These are phyloP conservation scores for Termitomyces sp. DNA, from an alignment of 1,284 basidiomycete genomes.

Conservation along the genomic window DNA sequence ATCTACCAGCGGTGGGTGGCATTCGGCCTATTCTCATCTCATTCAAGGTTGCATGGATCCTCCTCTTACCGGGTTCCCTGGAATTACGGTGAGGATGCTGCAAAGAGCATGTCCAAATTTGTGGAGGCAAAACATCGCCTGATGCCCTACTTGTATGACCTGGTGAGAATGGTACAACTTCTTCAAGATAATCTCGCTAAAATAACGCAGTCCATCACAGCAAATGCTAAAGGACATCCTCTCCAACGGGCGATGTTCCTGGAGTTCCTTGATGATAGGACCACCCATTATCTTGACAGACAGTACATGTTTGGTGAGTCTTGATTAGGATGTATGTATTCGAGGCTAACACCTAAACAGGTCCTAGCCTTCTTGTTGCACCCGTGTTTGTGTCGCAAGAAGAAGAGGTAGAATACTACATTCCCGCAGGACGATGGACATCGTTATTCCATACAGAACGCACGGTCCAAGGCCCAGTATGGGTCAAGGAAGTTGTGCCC, in stretches of 20 bases:
- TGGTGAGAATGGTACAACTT: conserved; percentile 35
- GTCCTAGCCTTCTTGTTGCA: conserved; percentile 66
- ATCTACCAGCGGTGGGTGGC: conserved; percentile 77
- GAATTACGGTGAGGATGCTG: conserved; percentile 70
- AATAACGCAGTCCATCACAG: conserved; percentile 49
- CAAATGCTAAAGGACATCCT: conserved; percentile 54
- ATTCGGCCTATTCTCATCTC: conserved; percentile 65
- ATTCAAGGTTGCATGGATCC: conserved; percentile 69
- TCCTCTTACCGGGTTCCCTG: conserved; percentile 72
- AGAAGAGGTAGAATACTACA: conserved; percentile 61
- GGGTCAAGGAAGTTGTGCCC: conserved; percentile 54
- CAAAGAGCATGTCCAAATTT: conserved; percentile 59
- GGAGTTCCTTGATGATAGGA: conserved; percentile 65
- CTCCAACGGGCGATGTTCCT: conserved; percentile 71
- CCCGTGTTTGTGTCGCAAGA: conserved; percentile 60
- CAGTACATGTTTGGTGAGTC: conserved; percentile 61
- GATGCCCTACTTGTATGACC: conserved; percentile 70
- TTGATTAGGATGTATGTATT: neutral
- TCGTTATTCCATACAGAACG: conserved; percentile 51
- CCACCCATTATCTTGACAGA: conserved; percentile 58
- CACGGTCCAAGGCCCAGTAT: conserved; percentile 43
- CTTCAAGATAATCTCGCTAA: conserved; percentile 6
- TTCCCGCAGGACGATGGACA: conserved; percentile 69
- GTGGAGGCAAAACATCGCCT: conserved; percentile 64
- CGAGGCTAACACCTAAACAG: conserved; percentile 26